A percentile compares a stretch with the other conserved stretches of the same genome.
These are phyloP conservation scores for Murraya koenigii DNA, from an alignment of 345 rosid genomes.

Conservation along the genomic window DNA sequence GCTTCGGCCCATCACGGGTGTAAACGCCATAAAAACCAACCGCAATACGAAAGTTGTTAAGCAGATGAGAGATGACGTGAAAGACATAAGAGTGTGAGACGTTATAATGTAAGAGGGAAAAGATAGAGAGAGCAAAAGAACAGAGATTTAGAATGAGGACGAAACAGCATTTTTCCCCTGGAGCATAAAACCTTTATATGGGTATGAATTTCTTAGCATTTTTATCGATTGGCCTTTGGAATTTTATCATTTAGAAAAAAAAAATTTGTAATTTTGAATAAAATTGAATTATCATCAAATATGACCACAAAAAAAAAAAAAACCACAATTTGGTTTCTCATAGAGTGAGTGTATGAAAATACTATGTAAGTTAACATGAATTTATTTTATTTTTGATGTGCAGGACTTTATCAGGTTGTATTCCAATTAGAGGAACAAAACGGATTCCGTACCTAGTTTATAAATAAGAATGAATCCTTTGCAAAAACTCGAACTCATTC, in stretches of 20 bases:
- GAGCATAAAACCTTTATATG: slow-evolving; percentile 95
- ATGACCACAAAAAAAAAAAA: not conserved
- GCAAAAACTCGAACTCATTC: no score
- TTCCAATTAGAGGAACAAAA: slow-evolving; percentile 81
- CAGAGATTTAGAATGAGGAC: not conserved
- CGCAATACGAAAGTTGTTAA: not conserved
- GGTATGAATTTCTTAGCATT: slow-evolving; percentile 47
- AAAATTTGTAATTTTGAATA: not conserved
- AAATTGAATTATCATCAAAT: not conserved
- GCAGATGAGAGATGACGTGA: no score
- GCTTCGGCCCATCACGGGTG: not conserved
- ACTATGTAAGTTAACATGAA: not conserved
- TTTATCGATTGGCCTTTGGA: no score
- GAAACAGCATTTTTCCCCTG: slow-evolving; percentile 81
- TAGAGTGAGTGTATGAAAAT: not conserved
- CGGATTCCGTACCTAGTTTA: slow-evolving; percentile 84
- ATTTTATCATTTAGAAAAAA: not conserved
- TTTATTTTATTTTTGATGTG: slow-evolving; percentile 13
- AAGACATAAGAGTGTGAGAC: no score
- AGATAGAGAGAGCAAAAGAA: no score
- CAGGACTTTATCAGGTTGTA: slow-evolving; percentile 90
- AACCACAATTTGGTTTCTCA: not conserved
- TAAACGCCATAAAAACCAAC: slow-evolving; percentile 9
- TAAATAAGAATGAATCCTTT: no score
- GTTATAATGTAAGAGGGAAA: not conserved